Base-by-base conservation (phyloP, 306 rosid genomes). In the Inga oerstediana region DNA sequence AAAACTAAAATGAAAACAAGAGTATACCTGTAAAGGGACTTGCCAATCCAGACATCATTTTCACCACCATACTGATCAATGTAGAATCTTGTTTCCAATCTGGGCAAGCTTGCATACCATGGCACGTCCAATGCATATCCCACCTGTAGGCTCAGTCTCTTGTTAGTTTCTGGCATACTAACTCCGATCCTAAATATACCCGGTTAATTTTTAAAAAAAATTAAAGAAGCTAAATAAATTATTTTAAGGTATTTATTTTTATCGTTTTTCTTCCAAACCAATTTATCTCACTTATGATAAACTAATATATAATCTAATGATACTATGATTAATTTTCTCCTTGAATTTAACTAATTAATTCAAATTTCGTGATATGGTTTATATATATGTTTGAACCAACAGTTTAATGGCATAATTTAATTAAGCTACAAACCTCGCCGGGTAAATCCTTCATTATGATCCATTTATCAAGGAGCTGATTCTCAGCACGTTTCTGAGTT, bases 21-120 rank as follows among this genome's bases (percentile, higher is more conserved):
- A 15, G 37, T 67, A 48, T 0, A 93, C 98, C 97, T 91, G 76
- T 96, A 96, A n/a, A 96, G 98, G 69, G 94, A 86, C 88, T 93
- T 93, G 75, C 97, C 99, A 78, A 96, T 96, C 99, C 98, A 96
- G 43, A 93, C 89, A 64, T 93, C 99, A 82, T 77, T 80, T 27
- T 65, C 37, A 20, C 92, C 98, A 35, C 99, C 99, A 79, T 93
- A 96, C 17, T 96, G 98, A 52, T 93, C 88, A 2, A 96, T 80
- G 83, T 77, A 96, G 74, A 85, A 86, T 76, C 92, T 90, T n/a
- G 97, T 72, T 89, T 92, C 99, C 14, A 93, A 52, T 52, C 97
- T 89, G 51, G 99, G 94, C 43, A 96, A 87, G 85, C 92, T 92
- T 2, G 97, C 97, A 84, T 91, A 88, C 93, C 92, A 92, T 7